Base-by-base conservation (phyloP, 140 eudicot species). In the Cichorium intybus region DNA sequence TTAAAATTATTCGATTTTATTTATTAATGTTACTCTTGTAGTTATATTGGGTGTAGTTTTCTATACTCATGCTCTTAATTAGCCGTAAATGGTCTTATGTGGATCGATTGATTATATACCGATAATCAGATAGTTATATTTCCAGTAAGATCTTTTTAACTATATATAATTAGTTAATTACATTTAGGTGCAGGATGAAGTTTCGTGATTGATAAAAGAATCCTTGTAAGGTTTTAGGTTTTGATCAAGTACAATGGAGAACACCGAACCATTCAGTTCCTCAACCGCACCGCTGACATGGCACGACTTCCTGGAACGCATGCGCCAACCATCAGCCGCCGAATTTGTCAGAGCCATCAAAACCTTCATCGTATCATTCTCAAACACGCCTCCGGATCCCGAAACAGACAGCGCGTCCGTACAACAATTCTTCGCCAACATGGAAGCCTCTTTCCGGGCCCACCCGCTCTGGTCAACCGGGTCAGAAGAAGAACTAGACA, bases 251-350 rank as follows among this genome's bases (percentile, higher is more conserved):
- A 59, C 14, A 1, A 88, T 89, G 96, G 96, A 89, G 50, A 80
- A 80, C 64, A 72, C 85, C 59, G 94, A 87, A 59, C 89, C 72
- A 1, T 77, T 87, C 31, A 82, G 87, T 71, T 75, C 95, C 49
- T 92, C 99, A 21, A 88, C 99, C 20, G 93, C 89, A 24, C 92
- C 95, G 17, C 63, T 83, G 66, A 88, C 97, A 56, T 92, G 95
- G 97, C 97, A 92, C 27, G 95, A 88, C 77, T 92, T 92, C 85
- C 81, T 92, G 17, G 96, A 92, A 51, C 99, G 99, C 24, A 88
- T 92, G 99, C 92, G 96, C n/a, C 95, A 92, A 39, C 98, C 98
- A 57, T 85, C 98, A 3, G 98, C 98, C 4, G 68, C 93, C 34
- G 95, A 88, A 15, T 83, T 92, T 27, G 99, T 92, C 20, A 85